phyloP scores from a whole-genome alignment of 352 stramenopile genomes.

The Stramenopiles sp. region DNA sequence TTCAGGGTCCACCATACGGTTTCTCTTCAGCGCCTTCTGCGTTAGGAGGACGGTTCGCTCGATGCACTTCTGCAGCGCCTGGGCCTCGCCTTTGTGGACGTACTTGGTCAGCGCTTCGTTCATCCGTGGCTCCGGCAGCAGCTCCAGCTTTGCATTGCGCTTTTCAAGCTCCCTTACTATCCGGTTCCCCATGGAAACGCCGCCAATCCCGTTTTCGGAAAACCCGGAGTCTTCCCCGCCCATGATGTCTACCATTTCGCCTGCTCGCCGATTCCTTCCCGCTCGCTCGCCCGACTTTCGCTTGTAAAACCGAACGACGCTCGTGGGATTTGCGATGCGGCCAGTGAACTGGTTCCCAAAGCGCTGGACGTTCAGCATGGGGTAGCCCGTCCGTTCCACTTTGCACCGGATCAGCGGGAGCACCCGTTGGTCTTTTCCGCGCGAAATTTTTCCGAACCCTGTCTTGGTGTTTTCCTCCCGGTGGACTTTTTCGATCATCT shows the following conservation, averaged over 20 bases:
- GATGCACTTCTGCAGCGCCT: conserved; percentile 50
- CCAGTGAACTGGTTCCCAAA: conserved; percentile 58
- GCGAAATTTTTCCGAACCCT: background rate
- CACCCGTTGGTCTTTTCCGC: conserved; percentile 14
- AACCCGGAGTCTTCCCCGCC: conserved; percentile 22
- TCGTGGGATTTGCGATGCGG: conserved; percentile 57
- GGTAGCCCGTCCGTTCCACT: conserved; percentile 60
- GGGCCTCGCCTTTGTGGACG: conserved; percentile 49
- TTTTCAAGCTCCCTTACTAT: conserved; percentile 37
- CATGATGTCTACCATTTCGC: conserved; percentile 27
- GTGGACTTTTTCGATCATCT: conserved; percentile 41
- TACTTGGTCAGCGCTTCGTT: conserved; percentile 48
- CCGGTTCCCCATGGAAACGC: conserved; percentile 31
- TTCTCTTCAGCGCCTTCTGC: conserved; percentile 34
- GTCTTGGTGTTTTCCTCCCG: background rate
- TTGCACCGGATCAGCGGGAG: conserved; percentile 52
- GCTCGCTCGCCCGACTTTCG: conserved; percentile 33
- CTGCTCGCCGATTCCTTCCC: conserved; percentile 26
- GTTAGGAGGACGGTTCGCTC: conserved; percentile 40
- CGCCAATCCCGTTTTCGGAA: conserved; percentile 38
- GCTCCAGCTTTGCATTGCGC: conserved; percentile 44
- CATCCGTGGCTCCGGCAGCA: conserved; percentile 43
- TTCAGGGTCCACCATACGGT: background rate
- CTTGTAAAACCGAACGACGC: conserved; percentile 54
- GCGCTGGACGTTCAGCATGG: conserved; percentile 53